Percentiles rank a stretch among this genome's conserved stretches.
These are phyloP conservation scores for Penicillium olsonii DNA, from an alignment of 2,329 filamentous ascomycete species.

Conservation along the genomic window DNA sequence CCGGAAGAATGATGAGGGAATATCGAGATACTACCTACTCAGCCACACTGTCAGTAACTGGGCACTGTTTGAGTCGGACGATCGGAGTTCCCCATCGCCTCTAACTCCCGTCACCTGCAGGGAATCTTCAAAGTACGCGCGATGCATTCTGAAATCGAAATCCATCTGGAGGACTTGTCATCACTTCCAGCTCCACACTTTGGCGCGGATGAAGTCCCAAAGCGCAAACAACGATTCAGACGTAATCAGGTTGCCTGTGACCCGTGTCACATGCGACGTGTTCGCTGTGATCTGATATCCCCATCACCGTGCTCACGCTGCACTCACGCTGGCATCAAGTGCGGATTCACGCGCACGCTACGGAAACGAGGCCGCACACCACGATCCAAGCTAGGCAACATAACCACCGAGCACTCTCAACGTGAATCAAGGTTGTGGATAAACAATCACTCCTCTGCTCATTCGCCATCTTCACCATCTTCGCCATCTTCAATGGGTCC, in stretches of 20 bases:
- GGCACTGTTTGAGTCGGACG: neutral
- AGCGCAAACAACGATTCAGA: constrained; percentile 38
- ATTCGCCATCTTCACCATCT: neutral
- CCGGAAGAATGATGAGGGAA: neutral
- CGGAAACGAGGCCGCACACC: constrained; percentile 89
- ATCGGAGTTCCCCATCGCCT: neutral
- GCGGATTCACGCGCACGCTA: constrained; percentile 86
- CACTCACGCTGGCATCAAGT: constrained; percentile 67
- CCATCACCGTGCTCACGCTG: constrained; percentile 80
- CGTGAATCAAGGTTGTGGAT: neutral
- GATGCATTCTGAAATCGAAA: constrained; percentile 29
- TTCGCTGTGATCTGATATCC: constrained; percentile 88
- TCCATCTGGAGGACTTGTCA: constrained; percentile 30
- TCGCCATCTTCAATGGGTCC: neutral
- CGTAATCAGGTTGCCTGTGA: constrained; percentile 68
- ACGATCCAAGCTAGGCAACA: constrained; percentile 58
- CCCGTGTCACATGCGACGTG: constrained; percentile 90
- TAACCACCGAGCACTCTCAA: neutral
- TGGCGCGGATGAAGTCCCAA: constrained; percentile 20
- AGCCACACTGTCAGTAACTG: neutral
- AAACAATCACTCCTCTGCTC: neutral
- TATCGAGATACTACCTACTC: neutral
- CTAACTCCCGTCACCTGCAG: neutral
- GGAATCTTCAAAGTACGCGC: neutral
- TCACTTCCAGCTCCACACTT: constrained; percentile 15